Evolutionary conservation across 495 filamentous ascomycete genomes (phyloP).

Genomic region (Penicillium herquei): DNA sequence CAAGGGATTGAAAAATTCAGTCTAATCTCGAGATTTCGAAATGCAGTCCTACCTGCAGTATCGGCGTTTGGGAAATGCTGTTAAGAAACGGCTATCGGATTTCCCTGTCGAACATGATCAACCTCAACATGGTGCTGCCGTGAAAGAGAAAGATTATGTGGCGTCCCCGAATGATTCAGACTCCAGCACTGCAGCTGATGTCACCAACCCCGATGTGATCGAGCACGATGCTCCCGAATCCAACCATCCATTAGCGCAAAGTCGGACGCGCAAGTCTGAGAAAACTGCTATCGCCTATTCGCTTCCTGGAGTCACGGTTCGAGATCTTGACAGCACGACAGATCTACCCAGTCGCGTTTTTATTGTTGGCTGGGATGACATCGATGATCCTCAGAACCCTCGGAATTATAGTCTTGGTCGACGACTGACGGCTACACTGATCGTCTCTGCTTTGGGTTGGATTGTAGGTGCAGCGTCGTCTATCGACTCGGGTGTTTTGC

Average conservation of each 20-base stretch:
- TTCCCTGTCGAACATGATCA: not conserved
- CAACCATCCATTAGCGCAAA: slow-evolving; percentile 5
- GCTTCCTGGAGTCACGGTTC: slow-evolving; percentile 41
- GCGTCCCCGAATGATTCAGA: not conserved
- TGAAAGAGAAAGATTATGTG: not conserved
- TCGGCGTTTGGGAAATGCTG: slow-evolving; percentile 35
- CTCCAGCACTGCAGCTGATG: not conserved
- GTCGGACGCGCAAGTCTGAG: slow-evolving; percentile 20
- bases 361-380: slow-evolving; percentile 56
- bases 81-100: slow-evolving; percentile 26
- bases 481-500: slow-evolving; percentile 47
- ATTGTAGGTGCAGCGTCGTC: slow-evolving; percentile 52
- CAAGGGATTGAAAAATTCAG: slow-evolving; percentile 1
- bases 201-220: not conserved
- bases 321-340: slow-evolving; percentile 28
- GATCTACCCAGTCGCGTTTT: slow-evolving; percentile 30
- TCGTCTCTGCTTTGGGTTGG: slow-evolving; percentile 52
- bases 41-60: slow-evolving; percentile 44
- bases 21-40: slow-evolving; percentile 14
- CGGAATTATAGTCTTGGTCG: slow-evolving; percentile 50
- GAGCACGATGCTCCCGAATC: not conserved
- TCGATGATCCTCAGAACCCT: slow-evolving; percentile 54
- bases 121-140: not conserved
- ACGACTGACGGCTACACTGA: slow-evolving; percentile 41
- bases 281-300: slow-evolving; percentile 30